Percentiles rank a stretch among this genome's conserved stretches.
These are phyloP conservation scores for Leccinum insolens DNA, from an alignment of 1,284 basidiomycete species.

Conservation along the genomic window DNA sequence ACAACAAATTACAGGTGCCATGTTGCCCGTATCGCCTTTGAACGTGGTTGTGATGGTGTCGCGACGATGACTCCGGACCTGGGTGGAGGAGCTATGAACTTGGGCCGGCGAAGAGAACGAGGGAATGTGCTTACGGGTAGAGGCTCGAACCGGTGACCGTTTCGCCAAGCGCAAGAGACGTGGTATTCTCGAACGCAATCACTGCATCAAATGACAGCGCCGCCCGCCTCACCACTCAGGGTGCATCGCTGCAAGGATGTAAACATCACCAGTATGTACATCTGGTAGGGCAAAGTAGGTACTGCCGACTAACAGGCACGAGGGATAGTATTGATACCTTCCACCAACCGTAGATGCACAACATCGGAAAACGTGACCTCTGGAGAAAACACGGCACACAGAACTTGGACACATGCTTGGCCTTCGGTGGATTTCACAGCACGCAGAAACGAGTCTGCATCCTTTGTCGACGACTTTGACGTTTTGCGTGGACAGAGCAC, in stretches of 20 bases:
- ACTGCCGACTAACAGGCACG: conserved; percentile 66
- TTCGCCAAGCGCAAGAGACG: conserved; percentile 87
- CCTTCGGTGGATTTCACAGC: conserved; percentile 94
- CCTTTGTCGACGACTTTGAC: conserved; percentile 49
- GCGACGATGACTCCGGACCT: conserved; percentile 77
- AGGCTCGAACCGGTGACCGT: conserved; percentile 84
- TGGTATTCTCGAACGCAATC: conserved; percentile 86
- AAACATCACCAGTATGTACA: neutral
- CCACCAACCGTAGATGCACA: conserved; percentile 71
- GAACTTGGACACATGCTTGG: conserved; percentile 81
- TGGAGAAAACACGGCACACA: conserved; percentile 88
- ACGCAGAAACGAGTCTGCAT: conserved; percentile 74
- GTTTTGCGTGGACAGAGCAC: conserved; percentile 72
- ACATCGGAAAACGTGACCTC: conserved; percentile 84
- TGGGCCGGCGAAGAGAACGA: neutral
- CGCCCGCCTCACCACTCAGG: conserved; percentile 68
- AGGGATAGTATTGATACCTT: conserved; percentile 83
- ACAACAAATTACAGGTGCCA: conserved; percentile 83
- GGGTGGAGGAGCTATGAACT: conserved; percentile 29
- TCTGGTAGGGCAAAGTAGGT: conserved; percentile 29
- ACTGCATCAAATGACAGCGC: conserved; percentile 82
- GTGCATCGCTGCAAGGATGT: conserved; percentile 50
- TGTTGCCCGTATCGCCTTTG: conserved; percentile 83
- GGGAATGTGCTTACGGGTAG: conserved; percentile 60
- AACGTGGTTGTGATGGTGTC: conserved; percentile 76